Evolutionary conservation across 257 asterid species (phyloP), one percentile per base, ranked within the genome.

Genomic region (Plectranthus barbatus): DNA sequence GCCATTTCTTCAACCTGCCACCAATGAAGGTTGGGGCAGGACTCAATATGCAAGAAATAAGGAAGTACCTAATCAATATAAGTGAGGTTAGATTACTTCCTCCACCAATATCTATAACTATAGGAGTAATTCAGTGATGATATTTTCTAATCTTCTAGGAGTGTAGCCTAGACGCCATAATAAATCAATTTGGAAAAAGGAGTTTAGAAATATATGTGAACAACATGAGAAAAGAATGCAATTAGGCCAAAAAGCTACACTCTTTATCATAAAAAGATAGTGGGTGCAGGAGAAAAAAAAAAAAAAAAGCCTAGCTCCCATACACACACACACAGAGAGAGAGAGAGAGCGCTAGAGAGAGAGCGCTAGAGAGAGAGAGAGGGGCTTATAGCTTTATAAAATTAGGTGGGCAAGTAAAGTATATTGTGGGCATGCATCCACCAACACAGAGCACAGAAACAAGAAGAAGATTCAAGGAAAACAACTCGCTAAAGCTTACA

Each of bases 1-100:
- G 19, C 59, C 80, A 71, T 71, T 18, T 53, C 57, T 49, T 62
- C 18, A 71, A 59, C 76, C 77, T 78, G 79, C 66, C 31, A 44
- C 33, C 10, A 11, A 17, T 20, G 23, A 21, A 14, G 17, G 55
- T 44, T 60, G 15, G 15, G 12, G 21, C 20, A 64, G 33, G 62
- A 26, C 4, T 21, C 5, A 15, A 56, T 29, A 31, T 48, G 20
- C 40, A 17, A 41, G 49, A 29, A 26, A 31, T 41, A 33, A 56
- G 56, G 6, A 64, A 36, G 56, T 26, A 56, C 72, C 76, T 71
- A 71, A 56, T 46, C 63, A n/a, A n/a, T 51, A 29, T 48, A 39
- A 64, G n/a, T 56, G 40, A 37, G 74, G 34, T 34, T 24, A 57
- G 69, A 67, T 70, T 46, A 69, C 63, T 70, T 36, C 21, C 48